A percentile compares a stretch with the other conserved stretches of the same genome.
Evolutionary conservation across 192 early-diverging fungal species (phyloP).

Genomic region (Podila epicladia): DNA sequence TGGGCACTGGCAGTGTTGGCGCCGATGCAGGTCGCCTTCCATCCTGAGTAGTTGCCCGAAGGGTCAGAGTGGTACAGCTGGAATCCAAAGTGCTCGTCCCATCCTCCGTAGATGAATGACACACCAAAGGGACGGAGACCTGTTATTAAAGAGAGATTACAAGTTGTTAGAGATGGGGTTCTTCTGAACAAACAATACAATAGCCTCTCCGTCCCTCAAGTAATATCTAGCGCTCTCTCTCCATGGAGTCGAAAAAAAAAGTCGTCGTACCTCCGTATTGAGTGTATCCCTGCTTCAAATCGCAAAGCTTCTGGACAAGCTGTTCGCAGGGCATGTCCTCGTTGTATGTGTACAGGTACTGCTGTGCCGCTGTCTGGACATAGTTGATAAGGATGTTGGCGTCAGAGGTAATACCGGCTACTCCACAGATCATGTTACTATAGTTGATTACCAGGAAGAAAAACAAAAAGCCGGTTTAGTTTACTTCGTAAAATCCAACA

Average conservation of each 20-base stretch:
- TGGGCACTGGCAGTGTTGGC: slow-evolving; percentile 92
- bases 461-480: background rate
- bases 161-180: background rate
- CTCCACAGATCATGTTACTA: slow-evolving; percentile 90
- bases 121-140: slow-evolving; percentile 98
- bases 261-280: slow-evolving; percentile 83
- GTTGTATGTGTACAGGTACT: slow-evolving; percentile 87
- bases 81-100: slow-evolving; percentile 90
- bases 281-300: slow-evolving; percentile 99
- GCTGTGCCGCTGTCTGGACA: slow-evolving; percentile 86
- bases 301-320: slow-evolving; percentile 93
- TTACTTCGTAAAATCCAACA: background rate
- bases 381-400: slow-evolving; percentile 96
- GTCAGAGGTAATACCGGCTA: slow-evolving; percentile 96
- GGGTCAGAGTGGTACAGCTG: slow-evolving; percentile 99
- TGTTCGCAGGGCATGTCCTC: slow-evolving; percentile 96
- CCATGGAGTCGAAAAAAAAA: background rate
- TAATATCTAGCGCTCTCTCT: background rate
- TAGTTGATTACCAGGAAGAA: background rate
- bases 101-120: slow-evolving; percentile 97
- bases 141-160: background rate
- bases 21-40: slow-evolving; percentile 99
- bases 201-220: background rate
- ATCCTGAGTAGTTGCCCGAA: slow-evolving; percentile 98
- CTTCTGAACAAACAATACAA: background rate